Conservation (phyloP, 352 stramenopile genomes). For the Globisporangium paddicum region DNA sequence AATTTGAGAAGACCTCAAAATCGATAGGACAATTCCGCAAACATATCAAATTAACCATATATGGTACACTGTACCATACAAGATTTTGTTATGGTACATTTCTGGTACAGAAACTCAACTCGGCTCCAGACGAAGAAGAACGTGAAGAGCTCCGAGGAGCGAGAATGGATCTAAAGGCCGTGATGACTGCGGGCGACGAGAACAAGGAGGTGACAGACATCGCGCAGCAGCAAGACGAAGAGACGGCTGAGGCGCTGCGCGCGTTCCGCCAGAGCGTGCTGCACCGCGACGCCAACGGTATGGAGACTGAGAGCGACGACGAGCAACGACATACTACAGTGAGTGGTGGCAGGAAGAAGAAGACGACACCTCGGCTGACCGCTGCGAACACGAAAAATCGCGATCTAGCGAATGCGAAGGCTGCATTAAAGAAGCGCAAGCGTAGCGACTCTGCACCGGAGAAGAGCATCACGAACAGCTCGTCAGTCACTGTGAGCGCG, state of each 20-base stretch:
- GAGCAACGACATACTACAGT: not conserved
- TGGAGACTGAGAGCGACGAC: conserved; percentile 1
- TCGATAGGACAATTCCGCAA: too few species aligned
- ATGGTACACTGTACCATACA: too few species aligned
- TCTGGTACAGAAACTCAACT: too few species aligned
- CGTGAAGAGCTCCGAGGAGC: too few species aligned
- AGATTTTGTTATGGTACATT: too few species aligned
- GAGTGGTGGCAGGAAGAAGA: not conserved
- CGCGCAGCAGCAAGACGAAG: not conserved
- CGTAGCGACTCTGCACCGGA: not conserved
- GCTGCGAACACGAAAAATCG: not conserved
- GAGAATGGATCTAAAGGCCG: conserved; percentile 1
- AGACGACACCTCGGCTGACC: not conserved
- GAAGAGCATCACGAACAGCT: not conserved
- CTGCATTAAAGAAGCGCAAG: conserved; percentile 6
- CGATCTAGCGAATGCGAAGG: not conserved
- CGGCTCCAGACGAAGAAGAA: too few species aligned
- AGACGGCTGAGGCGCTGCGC: conserved; percentile 1
- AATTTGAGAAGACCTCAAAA: too few species aligned
- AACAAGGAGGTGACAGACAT: not conserved
- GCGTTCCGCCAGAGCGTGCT: conserved; percentile 4
- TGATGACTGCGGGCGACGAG: not conserved
- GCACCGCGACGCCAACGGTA: not conserved
- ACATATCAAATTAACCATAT: too few species aligned
- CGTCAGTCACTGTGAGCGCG: not conserved